A percentile compares a stretch with the other conserved stretches of the same genome.
Conservation (phyloP, 2,329 filamentous ascomycete genomes). For the Tolypocladium ovalisporum region DNA sequence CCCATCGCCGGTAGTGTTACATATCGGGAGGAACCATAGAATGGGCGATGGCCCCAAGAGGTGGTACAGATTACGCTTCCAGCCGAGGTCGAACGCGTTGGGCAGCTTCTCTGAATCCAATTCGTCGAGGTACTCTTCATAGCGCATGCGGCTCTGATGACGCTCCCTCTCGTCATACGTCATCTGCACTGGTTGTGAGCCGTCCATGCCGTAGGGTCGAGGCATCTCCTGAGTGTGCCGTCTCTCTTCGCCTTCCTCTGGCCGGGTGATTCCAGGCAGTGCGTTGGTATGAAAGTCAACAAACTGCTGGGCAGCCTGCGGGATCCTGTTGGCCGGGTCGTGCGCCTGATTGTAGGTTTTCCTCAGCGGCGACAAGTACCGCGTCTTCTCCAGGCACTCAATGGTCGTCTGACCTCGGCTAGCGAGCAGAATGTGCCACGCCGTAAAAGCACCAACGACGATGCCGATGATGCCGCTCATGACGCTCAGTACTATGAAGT, state of each 20-base stretch:
- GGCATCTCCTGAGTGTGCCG: slow-evolving; percentile 14
- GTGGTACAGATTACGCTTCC: slow-evolving; percentile 66
- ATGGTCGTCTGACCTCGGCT: slow-evolving; percentile 81
- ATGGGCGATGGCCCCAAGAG: slow-evolving; percentile 66
- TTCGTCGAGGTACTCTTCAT: slow-evolving; percentile 75
- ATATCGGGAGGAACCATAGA: slow-evolving; percentile 72
- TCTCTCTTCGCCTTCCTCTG: slow-evolving; percentile 66
- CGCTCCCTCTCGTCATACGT: slow-evolving; percentile 46
- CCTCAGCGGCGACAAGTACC: slow-evolving; percentile 75
- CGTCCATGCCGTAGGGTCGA: slow-evolving; percentile 10
- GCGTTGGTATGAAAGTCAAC: slow-evolving; percentile 74
- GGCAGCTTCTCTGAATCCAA: slow-evolving; percentile 79
- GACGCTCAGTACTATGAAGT: slow-evolving; percentile 80
- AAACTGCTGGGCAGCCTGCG: slow-evolving; percentile 57
- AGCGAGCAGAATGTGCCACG: slow-evolving; percentile 82
- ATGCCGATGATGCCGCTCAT: slow-evolving; percentile 84
- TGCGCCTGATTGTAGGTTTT: slow-evolving; percentile 55
- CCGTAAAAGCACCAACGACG: slow-evolving; percentile 79
- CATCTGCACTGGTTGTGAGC: slow-evolving; percentile 29
- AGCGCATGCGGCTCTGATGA: slow-evolving; percentile 40
- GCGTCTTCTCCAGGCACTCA: slow-evolving; percentile 89
- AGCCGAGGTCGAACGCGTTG: slow-evolving; percentile 86
- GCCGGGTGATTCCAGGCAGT: slow-evolving; percentile 66
- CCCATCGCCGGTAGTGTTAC: slow-evolving; percentile 81
- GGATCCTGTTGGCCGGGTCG: slow-evolving; percentile 36